Evolutionary conservation across 164 flowering plant genomes (phyloP).

Genomic region (Saururus chinensis): DNA sequence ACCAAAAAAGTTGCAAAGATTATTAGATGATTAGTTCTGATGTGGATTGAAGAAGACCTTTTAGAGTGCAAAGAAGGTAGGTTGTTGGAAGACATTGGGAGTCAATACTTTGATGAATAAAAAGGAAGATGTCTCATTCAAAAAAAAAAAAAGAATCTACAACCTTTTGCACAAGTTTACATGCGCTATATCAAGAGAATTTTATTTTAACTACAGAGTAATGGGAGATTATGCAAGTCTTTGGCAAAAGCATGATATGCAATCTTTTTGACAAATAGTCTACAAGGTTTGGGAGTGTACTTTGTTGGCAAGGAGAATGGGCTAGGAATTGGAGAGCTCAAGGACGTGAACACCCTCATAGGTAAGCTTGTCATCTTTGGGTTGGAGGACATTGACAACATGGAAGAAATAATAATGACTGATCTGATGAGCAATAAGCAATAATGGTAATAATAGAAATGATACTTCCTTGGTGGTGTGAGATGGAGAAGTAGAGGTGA

Average conservation of each 20-base stretch:
- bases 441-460: too few species aligned
- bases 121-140: background rate
- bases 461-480: background rate
- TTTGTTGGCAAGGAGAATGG: conserved; percentile 9
- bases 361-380: conserved; percentile 11
- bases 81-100: background rate
- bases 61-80: background rate
- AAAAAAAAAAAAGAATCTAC: background rate
- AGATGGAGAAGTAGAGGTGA: background rate
- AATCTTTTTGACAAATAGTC: conserved; percentile 1
- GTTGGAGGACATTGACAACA: conserved; percentile 8
- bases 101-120: background rate
- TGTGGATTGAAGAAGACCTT: background rate
- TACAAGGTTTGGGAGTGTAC: conserved; percentile 10
- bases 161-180: background rate
- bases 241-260: background rate
- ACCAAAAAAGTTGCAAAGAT: conserved; percentile 2
- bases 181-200: background rate
- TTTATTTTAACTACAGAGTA: background rate
- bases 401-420: conserved; percentile 9
- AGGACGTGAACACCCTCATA: conserved; percentile 5
- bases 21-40: background rate
- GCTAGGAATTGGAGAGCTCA: conserved; percentile 13
- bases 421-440: conserved; percentile 8
- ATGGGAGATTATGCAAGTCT: background rate